Evolutionary conservation across 352 stramenopile species (phyloP), one percentile per base, ranked within the genome.

Genomic region (Globisporangium recalcitrans): DNA sequence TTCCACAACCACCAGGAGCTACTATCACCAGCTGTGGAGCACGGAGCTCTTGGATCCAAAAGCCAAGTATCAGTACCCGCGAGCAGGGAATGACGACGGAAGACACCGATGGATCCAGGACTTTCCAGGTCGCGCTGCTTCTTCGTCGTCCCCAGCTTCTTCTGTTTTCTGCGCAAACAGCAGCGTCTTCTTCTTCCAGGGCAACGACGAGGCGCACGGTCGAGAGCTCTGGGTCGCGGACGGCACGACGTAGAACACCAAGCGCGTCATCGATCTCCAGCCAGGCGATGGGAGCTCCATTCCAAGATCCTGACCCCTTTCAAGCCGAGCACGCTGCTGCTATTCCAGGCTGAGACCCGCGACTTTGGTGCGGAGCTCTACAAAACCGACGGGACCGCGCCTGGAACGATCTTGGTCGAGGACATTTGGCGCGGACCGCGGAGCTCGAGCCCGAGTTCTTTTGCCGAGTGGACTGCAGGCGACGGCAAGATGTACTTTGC

Each of bases 201-300:
- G 79, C 1, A 64, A 65, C 8, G 72, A 90, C 46, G 44, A 21
- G 10, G 34, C 44, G 2, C 52, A 78, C 48, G 85, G 86, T 9
- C 64, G 73, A 34, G 87, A 96, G 54, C 74, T 96, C 4, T 94
- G 85, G 83, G 46, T 70, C 24, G 75, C 73, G 1, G 80, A 93
- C 53, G 81, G 78, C 21, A 75, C 59, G 24, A 51, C 51, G 4
- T 34, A 49, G 8, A 67, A 73, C 13, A 82, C 77, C 10, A 63
- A 51, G 29, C 78, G 80, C 9, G 65, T 93, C 11, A n/a, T 60
- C 4, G 79, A 93, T 61, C 65, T 93, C 29, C 38, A 60, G 22
- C 21, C n/a, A 1, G 80, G 76, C 1, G 32, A 36, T 29, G 57
- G 55, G 4, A 52, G 73, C 32, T 86, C 82, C 1, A 66, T 76